Conservation (phyloP, 2,329 filamentous ascomycete genomes). For the Ploettnerulaceae sp. region DNA sequence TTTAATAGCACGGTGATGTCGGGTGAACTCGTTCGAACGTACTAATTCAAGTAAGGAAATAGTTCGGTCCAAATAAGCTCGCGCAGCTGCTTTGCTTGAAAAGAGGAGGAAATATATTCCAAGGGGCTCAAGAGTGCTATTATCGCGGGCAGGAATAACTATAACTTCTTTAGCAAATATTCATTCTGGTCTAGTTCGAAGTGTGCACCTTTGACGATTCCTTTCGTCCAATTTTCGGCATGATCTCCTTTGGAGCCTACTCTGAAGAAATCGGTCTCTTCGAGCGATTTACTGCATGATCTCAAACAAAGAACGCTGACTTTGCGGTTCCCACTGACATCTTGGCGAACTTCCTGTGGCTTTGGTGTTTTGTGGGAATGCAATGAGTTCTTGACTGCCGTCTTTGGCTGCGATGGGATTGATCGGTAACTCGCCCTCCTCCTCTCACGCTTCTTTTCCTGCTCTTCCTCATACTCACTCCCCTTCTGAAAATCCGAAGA, state of each 20-base stretch:
- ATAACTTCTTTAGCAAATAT: conserved; percentile 3
- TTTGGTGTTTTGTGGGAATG: too few species aligned
- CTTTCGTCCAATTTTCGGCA: conserved; percentile 62
- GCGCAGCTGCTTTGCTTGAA: conserved; percentile 51
- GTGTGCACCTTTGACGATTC: conserved; percentile 55
- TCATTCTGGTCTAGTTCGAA: not conserved
- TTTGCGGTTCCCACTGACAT: not conserved
- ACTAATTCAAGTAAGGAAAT: conserved; percentile 41
- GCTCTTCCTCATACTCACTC: not conserved
- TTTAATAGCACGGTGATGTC: conserved; percentile 39
- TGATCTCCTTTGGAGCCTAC: conserved; percentile 57
- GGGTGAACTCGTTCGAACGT: conserved; percentile 30
- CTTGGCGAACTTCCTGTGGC: not conserved
- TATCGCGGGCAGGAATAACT: conserved; percentile 58
- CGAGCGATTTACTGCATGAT: conserved; percentile 54
- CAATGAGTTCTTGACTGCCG: too few species aligned
- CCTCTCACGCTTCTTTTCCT: not conserved
- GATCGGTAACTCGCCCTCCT: not conserved
- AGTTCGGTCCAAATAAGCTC: conserved; percentile 54
- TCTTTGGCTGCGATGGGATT: conserved; percentile 2
- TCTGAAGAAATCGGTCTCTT: conserved; percentile 66
- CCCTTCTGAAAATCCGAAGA: not conserved
- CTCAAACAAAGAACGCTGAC: conserved; percentile 47
- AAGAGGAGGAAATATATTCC: conserved; percentile 69
- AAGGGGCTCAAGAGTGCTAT: conserved; percentile 55